These are phyloP conservation scores for Kazachstania sp. DNA, from an alignment of 1,139 yeast species.

Conservation along the genomic window DNA sequence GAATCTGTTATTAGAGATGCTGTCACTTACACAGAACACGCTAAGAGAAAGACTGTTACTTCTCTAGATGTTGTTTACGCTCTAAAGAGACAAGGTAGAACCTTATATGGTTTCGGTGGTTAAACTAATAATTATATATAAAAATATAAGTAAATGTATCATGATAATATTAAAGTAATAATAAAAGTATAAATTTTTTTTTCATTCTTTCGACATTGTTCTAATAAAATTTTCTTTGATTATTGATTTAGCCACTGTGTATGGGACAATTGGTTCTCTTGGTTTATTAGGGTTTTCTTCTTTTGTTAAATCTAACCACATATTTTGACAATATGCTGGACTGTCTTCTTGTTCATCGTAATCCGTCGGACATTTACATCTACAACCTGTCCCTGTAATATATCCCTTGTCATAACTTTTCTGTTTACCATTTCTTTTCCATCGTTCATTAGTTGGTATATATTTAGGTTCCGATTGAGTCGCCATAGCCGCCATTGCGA, in stretches of 20 bases:
- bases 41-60: constrained; percentile 99
- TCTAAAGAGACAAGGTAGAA: constrained; percentile 99
- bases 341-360: constrained; percentile 18
- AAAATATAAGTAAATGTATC: background rate
- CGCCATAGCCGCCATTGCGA: no score
- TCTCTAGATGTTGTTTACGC: constrained; percentile 98
- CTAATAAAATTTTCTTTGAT: constrained; percentile 5
- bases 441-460: constrained; percentile 24
- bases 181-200: background rate
- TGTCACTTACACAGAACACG: constrained; percentile 98
- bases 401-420: constrained; percentile 20
- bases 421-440: constrained; percentile 12
- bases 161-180: background rate
- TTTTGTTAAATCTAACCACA: constrained; percentile 16
- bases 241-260: background rate
- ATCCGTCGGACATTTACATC: constrained; percentile 68
- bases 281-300: constrained; percentile 4
- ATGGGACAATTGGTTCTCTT: constrained; percentile 5
- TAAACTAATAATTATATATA: constrained; percentile 31
- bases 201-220: background rate
- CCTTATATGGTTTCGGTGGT: constrained; percentile 99
- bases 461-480: constrained; percentile 27
- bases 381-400: constrained; percentile 66
- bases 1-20: constrained; percentile 98
- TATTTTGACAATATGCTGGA: constrained; percentile 16